Percentiles rank a stretch among this genome's conserved stretches.
These are phyloP conservation scores for Lentinula detonsa DNA, from an alignment of 768 basidiomycete genomes.

Conservation along the genomic window DNA sequence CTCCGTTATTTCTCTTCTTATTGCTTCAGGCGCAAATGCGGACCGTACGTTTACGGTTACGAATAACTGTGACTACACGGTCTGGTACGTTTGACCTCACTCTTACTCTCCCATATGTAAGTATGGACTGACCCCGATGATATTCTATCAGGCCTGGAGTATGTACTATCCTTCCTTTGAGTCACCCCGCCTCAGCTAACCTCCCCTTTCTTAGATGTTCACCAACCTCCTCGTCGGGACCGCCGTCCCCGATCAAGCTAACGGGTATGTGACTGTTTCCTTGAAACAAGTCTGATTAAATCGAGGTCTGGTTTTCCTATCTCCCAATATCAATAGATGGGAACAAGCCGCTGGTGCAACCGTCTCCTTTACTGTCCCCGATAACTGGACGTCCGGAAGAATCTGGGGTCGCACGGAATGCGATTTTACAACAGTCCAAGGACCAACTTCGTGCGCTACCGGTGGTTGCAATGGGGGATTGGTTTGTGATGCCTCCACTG, in stretches of 20 bases:
- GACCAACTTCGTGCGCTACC: constrained; percentile 54
- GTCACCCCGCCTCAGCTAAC: constrained; percentile 8
- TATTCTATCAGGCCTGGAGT: constrained; percentile 37
- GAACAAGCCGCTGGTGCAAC: constrained; percentile 20
- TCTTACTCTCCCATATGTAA: neutral
- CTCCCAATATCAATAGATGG: constrained; percentile 15
- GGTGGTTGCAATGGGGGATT: constrained; percentile 72
- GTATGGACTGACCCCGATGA: neutral
- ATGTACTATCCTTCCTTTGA: constrained; percentile 5
- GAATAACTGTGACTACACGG: constrained; percentile 35
- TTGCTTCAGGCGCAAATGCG: neutral
- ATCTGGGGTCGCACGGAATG: constrained; percentile 57
- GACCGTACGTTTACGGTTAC: constrained; percentile 7
- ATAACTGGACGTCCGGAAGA: constrained; percentile 38
- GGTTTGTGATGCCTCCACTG: constrained; percentile 43
- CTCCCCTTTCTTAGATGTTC: constrained; percentile 23
- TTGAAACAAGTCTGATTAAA: neutral
- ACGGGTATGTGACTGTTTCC: constrained; percentile 23
- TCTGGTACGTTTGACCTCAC: constrained; percentile 30
- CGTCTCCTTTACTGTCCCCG: constrained; percentile 38
- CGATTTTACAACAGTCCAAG: constrained; percentile 46
- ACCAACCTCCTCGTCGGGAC: constrained; percentile 37
- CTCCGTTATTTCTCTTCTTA: neutral
- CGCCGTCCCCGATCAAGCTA: constrained; percentile 22
- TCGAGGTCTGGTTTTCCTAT: neutral